These are phyloP conservation scores for Cucumis hystrix DNA, from an alignment of 306 rosid genomes.

Conservation along the genomic window DNA sequence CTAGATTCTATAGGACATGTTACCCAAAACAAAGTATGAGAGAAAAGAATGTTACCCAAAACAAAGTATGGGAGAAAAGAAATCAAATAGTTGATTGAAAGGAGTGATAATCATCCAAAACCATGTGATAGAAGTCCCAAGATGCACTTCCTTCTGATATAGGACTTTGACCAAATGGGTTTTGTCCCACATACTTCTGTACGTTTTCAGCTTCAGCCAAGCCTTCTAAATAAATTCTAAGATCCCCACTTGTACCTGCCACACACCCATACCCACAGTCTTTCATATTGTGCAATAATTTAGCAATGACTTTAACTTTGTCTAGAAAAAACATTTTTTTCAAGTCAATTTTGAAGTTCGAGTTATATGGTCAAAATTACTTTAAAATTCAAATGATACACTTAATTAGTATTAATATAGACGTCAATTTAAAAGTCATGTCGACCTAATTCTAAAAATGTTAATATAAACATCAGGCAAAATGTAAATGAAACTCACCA, in stretches of 20 bases:
- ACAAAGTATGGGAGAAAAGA: background rate
- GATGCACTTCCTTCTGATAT: slow-evolving; percentile 27
- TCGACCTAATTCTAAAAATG: background rate
- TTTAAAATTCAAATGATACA: background rate
- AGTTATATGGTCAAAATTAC: background rate
- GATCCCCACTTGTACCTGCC: slow-evolving; percentile 46
- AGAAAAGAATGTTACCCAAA: background rate
- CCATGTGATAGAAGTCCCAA: slow-evolving; percentile 51
- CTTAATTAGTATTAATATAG: background rate
- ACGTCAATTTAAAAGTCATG: background rate
- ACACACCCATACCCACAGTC: background rate
- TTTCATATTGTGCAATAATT: background rate
- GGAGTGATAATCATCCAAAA: slow-evolving; percentile 19
- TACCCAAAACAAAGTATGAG: too few species aligned
- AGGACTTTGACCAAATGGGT: slow-evolving; percentile 52
- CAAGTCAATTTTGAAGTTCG: background rate
- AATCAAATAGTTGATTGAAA: slow-evolving; percentile 8
- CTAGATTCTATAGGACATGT: too few species aligned
- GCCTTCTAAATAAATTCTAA: slow-evolving; percentile 37
- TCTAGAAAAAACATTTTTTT: background rate
- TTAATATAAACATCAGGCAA: too few species aligned
- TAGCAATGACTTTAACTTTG: background rate
- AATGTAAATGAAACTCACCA: slow-evolving; percentile 26
- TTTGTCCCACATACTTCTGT: slow-evolving; percentile 27
- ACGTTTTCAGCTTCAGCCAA: slow-evolving; percentile 41